Percentiles rank a stretch among this genome's conserved stretches.
Evolutionary conservation across 768 basidiomycete species (phyloP).

Genomic region (Suillus discolor): DNA sequence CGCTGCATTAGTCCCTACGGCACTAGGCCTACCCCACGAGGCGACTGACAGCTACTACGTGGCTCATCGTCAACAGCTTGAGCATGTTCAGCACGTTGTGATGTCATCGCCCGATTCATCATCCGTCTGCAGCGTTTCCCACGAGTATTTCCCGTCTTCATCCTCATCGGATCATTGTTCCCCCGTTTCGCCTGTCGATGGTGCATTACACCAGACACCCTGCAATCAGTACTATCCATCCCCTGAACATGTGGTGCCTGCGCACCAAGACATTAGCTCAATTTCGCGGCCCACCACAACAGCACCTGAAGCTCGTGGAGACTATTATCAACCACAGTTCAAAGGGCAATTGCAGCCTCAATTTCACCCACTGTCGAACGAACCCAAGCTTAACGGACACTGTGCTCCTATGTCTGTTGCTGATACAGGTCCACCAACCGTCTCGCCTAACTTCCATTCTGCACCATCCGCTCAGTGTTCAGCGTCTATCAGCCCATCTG

Average conservation of each 20-base stretch:
- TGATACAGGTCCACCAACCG: conserved; percentile 23
- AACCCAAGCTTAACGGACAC: conserved; percentile 10
- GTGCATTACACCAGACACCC: conserved; percentile 23
- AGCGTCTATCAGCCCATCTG: conserved; percentile 19
- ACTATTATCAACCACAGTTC: conserved; percentile 2
- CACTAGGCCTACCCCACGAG: not conserved
- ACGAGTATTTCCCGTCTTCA: conserved; percentile 29
- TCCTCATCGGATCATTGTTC: conserved; percentile 23
- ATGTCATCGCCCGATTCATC: conserved; percentile 33
- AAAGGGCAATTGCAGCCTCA: conserved; percentile 15
- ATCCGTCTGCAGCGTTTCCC: conserved; percentile 28
- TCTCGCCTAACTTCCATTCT: conserved; percentile 22
- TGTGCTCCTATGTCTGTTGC: conserved; percentile 20
- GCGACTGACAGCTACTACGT: not conserved
- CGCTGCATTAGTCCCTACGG: not conserved
- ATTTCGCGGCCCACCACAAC: conserved; percentile 23
- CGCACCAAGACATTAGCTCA: conserved; percentile 17
- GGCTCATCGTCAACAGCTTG: conserved; percentile 21
- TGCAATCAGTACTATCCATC: conserved; percentile 30
- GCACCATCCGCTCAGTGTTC: conserved; percentile 15
- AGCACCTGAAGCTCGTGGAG: conserved; percentile 7
- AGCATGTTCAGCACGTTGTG: conserved; percentile 29
- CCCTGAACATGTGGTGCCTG: conserved; percentile 22
- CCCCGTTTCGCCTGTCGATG: conserved; percentile 32
- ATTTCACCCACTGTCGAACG: conserved; percentile 23